Conservation (phyloP, 2,329 filamentous ascomycete species). For the Beauveria sp. region DNA sequence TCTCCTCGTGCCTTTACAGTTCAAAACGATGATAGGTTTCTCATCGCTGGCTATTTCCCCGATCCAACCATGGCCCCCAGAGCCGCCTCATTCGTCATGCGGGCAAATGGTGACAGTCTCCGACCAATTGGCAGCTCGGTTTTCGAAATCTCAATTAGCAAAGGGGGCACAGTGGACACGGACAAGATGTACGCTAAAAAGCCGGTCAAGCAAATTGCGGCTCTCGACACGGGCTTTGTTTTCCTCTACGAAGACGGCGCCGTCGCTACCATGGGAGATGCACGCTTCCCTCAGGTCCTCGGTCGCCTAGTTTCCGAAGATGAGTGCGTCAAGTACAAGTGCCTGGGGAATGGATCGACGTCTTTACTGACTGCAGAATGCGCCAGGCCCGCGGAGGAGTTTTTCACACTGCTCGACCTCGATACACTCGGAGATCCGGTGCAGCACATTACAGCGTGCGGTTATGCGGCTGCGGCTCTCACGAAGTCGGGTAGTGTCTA, state of each 20-base stretch:
- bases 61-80: background rate
- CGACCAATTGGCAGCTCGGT: background rate
- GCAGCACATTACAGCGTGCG: conserved; percentile 45
- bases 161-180: no score
- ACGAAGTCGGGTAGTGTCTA: conserved; percentile 53
- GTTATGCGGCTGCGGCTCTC: conserved; percentile 50
- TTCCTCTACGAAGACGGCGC: conserved; percentile 35
- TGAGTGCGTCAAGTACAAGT: conserved; percentile 22
- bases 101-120: background rate
- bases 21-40: conserved; percentile 14
- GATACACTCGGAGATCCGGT: conserved; percentile 43
- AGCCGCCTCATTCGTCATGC: background rate
- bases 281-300: conserved; percentile 48
- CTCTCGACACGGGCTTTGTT: conserved; percentile 43
- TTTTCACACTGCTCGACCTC: conserved; percentile 41
- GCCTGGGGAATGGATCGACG: background rate
- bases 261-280: conserved; percentile 50
- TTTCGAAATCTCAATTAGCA: no score
- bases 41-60: conserved; percentile 15
- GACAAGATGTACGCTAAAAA: no score
- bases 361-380: background rate
- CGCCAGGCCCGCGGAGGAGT: conserved; percentile 36
- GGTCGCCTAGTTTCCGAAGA: conserved; percentile 38
- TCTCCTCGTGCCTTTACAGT: conserved; percentile 13
- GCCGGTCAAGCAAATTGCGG: conserved; percentile 31